Percentiles rank a stretch among this genome's conserved stretches.
phyloP scores from a whole-genome alignment of 495 filamentous ascomycete species.

The Neurospora tetrasperma region DNA sequence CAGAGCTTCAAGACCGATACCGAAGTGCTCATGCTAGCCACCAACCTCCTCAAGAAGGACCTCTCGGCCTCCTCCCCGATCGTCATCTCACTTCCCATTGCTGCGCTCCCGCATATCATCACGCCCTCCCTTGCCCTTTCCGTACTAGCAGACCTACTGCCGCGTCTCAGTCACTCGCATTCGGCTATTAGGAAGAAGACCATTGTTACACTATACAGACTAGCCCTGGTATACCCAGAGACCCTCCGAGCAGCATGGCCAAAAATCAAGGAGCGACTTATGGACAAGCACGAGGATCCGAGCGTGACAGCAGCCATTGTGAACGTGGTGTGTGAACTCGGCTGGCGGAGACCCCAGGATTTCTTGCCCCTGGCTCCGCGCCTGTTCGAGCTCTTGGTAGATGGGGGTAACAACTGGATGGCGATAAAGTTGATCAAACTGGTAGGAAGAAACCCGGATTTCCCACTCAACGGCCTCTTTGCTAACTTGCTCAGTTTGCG shows the following conservation, averaged over 20 bases:
- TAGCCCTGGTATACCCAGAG: conserved; percentile 90
- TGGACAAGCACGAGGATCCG: conserved; percentile 80
- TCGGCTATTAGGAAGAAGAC: conserved; percentile 86
- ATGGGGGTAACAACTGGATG: conserved; percentile 98
- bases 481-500: conserved; percentile 58
- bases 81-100: conserved; percentile 73
- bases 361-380: conserved; percentile 87
- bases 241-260: conserved; percentile 89
- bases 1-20: conserved; percentile 95
- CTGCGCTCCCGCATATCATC: conserved; percentile 81
- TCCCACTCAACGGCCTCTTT: neutral
- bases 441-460: conserved; percentile 35
- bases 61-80: conserved; percentile 61
- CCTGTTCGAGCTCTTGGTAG: conserved; percentile 85
- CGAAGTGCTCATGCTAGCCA: conserved; percentile 94
- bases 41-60: conserved; percentile 97
- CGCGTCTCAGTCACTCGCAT: conserved; percentile 76
- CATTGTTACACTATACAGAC: conserved; percentile 80
- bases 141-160: conserved; percentile 72
- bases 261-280: conserved; percentile 86
- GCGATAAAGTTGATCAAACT: conserved; percentile 98
- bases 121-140: conserved; percentile 85
- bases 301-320: conserved; percentile 93
- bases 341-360: conserved; percentile 86
- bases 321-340: conserved; percentile 93